A percentile compares a stretch with the other conserved stretches of the same genome.
phyloP scores from a whole-genome alignment of 2,329 filamentous ascomycete genomes.

The Verticillium klebahnii region DNA sequence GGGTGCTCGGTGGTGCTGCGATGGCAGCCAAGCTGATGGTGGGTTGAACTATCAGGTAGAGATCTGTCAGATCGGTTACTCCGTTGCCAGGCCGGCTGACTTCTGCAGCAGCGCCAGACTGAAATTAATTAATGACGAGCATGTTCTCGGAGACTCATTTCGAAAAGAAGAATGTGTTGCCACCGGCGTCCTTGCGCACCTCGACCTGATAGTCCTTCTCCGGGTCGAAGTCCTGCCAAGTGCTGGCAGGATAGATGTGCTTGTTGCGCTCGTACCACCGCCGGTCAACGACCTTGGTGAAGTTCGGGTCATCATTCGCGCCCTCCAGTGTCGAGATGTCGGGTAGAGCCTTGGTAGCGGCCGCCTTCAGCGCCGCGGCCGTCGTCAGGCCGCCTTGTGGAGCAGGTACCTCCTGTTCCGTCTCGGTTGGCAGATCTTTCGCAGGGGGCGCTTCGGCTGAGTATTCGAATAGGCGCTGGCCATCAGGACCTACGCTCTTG shows the following conservation, averaged over 20 bases:
- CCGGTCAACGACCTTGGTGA: constrained; percentile 92
- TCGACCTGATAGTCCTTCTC: constrained; percentile 78
- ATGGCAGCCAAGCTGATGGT: constrained; percentile 28
- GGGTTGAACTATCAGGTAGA: constrained; percentile 18
- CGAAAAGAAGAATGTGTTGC: constrained; percentile 90
- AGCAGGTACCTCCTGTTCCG: constrained; percentile 9
- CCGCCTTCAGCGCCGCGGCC: constrained; percentile 26
- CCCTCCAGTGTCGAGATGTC: constrained; percentile 65
- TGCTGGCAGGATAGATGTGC: constrained; percentile 93
- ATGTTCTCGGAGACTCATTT: constrained; percentile 20
- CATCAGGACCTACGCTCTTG: constrained; percentile 69
- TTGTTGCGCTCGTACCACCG: constrained; percentile 98
- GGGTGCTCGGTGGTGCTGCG: constrained; percentile 34
- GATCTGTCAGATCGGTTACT: not conserved
- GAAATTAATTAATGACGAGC: not conserved
- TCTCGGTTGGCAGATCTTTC: constrained; percentile 3
- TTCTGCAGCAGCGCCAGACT: not conserved
- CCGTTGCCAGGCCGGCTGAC: not conserved
- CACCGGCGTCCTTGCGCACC: constrained; percentile 76
- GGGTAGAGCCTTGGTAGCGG: constrained; percentile 32
- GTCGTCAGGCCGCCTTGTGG: constrained; percentile 26
- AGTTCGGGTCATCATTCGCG: constrained; percentile 66
- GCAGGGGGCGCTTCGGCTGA: constrained; percentile 40
- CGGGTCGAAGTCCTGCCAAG: constrained; percentile 93
- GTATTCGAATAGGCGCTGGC: constrained; percentile 74